Evolutionary conservation across 768 basidiomycete genomes (phyloP).

Genomic region (Tulasnella sp.): DNA sequence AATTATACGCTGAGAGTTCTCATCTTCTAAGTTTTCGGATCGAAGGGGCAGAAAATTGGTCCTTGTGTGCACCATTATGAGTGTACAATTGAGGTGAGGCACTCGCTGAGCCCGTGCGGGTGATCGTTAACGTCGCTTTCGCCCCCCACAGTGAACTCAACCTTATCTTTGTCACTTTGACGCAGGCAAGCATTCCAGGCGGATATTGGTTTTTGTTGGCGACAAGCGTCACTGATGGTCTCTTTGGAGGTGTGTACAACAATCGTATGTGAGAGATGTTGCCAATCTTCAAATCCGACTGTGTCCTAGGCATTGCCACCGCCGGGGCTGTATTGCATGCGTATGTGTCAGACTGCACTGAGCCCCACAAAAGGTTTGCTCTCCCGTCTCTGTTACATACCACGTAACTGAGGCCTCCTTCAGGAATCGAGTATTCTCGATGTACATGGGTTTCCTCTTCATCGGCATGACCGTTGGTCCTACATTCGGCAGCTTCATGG

Average conservation of each 20-base stretch:
- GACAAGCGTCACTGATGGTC: constrained; percentile 54
- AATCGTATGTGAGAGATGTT: too few species aligned
- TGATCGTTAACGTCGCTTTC: not conserved
- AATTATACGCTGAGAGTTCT: not conserved
- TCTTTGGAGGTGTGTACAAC: constrained; percentile 48
- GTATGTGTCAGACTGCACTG: constrained; percentile 57
- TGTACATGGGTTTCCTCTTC: constrained; percentile 55
- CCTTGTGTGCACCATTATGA: constrained; percentile 47
- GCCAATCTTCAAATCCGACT: constrained; percentile 23
- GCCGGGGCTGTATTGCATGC: constrained; percentile 44
- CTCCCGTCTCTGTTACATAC: too few species aligned
- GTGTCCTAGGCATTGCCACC: constrained; percentile 36
- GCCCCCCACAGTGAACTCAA: constrained; percentile 37
- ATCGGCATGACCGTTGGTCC: constrained; percentile 70
- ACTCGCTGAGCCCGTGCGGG: not conserved
- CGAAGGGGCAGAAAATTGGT: constrained; percentile 56
- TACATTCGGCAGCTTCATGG: constrained; percentile 50
- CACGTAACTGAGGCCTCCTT: constrained; percentile 3
- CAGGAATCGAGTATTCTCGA: constrained; percentile 55
- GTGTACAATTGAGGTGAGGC: constrained; percentile 40
- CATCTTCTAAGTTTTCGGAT: constrained; percentile 51
- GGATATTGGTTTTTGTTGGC: constrained; percentile 70
- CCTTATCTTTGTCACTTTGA: constrained; percentile 53
- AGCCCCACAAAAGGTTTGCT: constrained; percentile 40
- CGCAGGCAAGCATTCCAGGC: constrained; percentile 51